Conservation (phyloP, 352 stramenopile species). For the Sclerospora graminicola region DNA sequence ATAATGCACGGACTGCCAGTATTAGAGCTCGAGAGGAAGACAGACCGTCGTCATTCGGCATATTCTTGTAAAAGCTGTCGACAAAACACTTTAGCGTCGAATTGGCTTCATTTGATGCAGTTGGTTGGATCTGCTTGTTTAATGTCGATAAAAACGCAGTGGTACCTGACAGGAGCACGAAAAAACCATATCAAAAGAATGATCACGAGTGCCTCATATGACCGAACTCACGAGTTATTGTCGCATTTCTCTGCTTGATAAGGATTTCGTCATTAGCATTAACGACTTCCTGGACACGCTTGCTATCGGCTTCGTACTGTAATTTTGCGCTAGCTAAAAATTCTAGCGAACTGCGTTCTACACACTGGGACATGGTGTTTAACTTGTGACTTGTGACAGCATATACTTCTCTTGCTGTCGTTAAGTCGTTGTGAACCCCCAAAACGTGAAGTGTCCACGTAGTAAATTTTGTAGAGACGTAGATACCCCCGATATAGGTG, state of each 20-base stretch:
- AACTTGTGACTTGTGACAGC: constrained; percentile 21
- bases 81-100: constrained; percentile 20
- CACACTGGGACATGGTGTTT: constrained; percentile 24
- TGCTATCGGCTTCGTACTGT: constrained; percentile 17
- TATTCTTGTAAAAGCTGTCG: constrained; percentile 17
- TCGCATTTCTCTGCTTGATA: constrained; percentile 6
- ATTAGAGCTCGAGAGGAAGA: constrained; percentile 18
- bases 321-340: constrained; percentile 18
- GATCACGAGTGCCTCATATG: neutral
- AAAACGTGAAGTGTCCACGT: constrained; percentile 18
- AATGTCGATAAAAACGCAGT: constrained; percentile 14
- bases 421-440: constrained; percentile 21
- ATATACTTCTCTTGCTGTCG: constrained; percentile 19
- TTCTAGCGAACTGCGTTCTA: constrained; percentile 17
- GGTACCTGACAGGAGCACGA: constrained; percentile 10
- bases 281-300: constrained; percentile 18
- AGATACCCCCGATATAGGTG: constrained; percentile 31
- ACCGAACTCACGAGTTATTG: constrained; percentile 17
- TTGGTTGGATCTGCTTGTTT: constrained; percentile 4
- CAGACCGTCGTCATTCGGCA: constrained; percentile 9
- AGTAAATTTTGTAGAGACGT: constrained; percentile 28
- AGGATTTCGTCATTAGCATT: constrained; percentile 19
- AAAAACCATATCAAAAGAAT: neutral
- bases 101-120: constrained; percentile 8
- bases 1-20: constrained; percentile 18